Conservation (phyloP, 202 grass and related monocot species). For the Eragrostis tef region DNA sequence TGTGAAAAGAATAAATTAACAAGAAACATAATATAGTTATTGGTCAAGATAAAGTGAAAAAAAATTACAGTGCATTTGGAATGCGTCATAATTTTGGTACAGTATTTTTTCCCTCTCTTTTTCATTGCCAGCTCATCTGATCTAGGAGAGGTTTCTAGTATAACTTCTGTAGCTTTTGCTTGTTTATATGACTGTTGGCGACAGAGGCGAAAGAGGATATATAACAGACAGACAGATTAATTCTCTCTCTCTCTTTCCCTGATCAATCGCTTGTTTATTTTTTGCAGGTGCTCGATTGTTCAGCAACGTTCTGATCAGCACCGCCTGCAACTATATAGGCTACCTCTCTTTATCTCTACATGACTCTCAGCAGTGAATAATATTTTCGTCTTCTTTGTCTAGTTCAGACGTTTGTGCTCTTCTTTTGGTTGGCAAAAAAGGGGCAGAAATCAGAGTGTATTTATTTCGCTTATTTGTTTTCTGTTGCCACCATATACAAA, state of each 20-base stretch:
- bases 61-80: neutral
- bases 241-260: neutral
- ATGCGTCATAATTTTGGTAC: neutral
- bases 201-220: slow-evolving; percentile 38
- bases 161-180: slow-evolving; percentile 20
- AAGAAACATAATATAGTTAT: neutral
- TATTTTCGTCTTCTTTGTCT: neutral
- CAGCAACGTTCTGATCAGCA: neutral
- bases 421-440: neutral
- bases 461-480: neutral
- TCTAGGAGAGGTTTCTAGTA: slow-evolving; percentile 16
- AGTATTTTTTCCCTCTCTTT: neutral
- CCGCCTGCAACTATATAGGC: neutral
- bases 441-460: neutral
- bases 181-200: slow-evolving; percentile 38
- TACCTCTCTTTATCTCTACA: neutral
- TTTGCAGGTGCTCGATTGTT: slow-evolving; percentile 26
- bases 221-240: neutral
- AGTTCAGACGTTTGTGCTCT: neutral
- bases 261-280: neutral
- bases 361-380: neutral
- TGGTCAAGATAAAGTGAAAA: neutral
- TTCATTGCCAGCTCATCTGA: neutral
- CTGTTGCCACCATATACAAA: neutral
- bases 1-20: neutral